phyloP scores from a whole-genome alignment of 176 grass and related monocot genomes.

The Phyllostachys edulis region DNA sequence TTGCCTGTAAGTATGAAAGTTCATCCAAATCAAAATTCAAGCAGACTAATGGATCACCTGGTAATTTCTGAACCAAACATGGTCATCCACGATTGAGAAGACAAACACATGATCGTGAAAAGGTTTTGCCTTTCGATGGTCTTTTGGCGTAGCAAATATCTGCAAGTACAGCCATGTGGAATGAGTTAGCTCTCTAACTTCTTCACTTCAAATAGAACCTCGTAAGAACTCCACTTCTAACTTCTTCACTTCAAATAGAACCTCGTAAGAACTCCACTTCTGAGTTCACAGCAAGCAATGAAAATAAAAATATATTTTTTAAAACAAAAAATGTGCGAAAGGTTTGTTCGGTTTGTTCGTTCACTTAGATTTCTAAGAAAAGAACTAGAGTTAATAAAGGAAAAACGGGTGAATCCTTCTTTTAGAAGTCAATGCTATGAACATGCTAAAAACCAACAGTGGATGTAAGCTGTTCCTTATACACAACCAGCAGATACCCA shows the following conservation, averaged over 20 bases:
- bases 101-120: constrained; percentile 94
- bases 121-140: constrained; percentile 78
- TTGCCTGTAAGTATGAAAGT: background rate
- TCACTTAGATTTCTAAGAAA: background rate
- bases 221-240: background rate
- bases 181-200: background rate
- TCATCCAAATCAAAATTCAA: constrained; percentile 17
- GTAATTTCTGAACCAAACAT: constrained; percentile 97
- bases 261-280: background rate
- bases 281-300: background rate
- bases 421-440: background rate
- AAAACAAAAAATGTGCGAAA: background rate
- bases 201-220: background rate
- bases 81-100: constrained; percentile 86
- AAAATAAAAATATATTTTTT: background rate
- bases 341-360: background rate
- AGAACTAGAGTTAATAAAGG: background rate
- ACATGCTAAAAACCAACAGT: background rate
- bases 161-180: constrained; percentile 16
- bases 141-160: constrained; percentile 88
- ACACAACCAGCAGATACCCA: background rate
- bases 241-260: background rate
- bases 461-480: background rate
- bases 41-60: constrained; percentile 49
- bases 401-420: background rate